phyloP scores from a whole-genome alignment of 73 alveolate genomes.

The Paramecium primaurelia region DNA sequence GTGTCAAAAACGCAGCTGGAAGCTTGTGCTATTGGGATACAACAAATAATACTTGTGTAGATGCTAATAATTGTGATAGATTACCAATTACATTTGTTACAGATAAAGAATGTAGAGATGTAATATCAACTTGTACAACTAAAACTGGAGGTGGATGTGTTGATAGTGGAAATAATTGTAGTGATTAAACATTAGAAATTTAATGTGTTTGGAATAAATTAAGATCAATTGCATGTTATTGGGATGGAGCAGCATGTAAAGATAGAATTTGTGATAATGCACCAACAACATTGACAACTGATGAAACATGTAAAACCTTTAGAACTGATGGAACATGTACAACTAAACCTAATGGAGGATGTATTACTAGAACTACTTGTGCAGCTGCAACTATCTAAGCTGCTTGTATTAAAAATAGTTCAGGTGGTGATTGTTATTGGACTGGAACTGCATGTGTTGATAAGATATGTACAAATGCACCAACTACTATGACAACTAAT shows the following conservation, averaged over 20 bases:
- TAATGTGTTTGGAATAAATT: slow-evolving; percentile 13
- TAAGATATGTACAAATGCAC: slow-evolving; percentile 25
- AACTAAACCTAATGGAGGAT: not conserved
- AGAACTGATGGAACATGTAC: not conserved
- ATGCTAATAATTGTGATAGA: not conserved
- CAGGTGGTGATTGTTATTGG: not conserved
- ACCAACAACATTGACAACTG: not conserved
- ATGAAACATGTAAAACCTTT: not conserved
- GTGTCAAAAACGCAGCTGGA: not conserved
- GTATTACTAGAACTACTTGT: not conserved
- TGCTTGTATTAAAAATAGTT: not conserved
- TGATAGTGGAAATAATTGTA: slow-evolving; percentile 3
- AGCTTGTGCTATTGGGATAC: not conserved
- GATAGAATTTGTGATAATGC: not conserved
- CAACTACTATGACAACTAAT: not conserved
- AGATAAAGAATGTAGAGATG: not conserved
- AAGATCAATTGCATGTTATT: not conserved
- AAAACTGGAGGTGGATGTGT: not conserved
- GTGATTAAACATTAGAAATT: not conserved
- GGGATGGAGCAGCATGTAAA: not conserved
- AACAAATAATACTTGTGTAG: not conserved
- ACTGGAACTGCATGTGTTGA: not conserved
- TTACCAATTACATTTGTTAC: not conserved
- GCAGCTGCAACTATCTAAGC: not conserved
- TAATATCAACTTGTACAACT: not conserved